Evolutionary conservation across 495 filamentous ascomycete genomes (phyloP).

Genomic region (Penicillium soppii): DNA sequence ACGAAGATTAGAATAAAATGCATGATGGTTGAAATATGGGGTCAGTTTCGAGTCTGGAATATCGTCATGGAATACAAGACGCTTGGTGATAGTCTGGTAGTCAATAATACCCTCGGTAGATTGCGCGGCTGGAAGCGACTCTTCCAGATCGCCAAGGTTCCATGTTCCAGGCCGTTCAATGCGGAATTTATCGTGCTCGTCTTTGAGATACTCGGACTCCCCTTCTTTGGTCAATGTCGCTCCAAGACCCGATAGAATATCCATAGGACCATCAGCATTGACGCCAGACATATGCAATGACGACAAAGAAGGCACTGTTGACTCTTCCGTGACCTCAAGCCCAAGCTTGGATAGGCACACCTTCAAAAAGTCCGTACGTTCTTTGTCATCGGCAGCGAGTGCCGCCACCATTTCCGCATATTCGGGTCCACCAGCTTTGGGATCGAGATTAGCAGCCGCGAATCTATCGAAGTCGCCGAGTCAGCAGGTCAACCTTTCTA

Average conservation of each 20-base stretch:
- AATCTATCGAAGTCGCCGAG: slow-evolving; percentile 67
- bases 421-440: slow-evolving; percentile 56
- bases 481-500: slow-evolving; percentile 4
- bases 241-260: slow-evolving; percentile 64
- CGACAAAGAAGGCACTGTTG: slow-evolving; percentile 77
- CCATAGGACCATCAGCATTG: slow-evolving; percentile 59
- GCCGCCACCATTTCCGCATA: slow-evolving; percentile 68
- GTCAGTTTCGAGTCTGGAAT: slow-evolving; percentile 73
- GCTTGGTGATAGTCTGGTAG: slow-evolving; percentile 72
- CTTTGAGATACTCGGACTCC: slow-evolving; percentile 73
- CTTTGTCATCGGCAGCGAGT: slow-evolving; percentile 67
- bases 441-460: slow-evolving; percentile 73
- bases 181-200: slow-evolving; percentile 82
- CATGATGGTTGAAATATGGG: slow-evolving; percentile 83
- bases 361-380: slow-evolving; percentile 74
- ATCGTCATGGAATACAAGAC: slow-evolving; percentile 65
- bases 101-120: slow-evolving; percentile 63
- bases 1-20: slow-evolving; percentile 71
- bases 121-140: slow-evolving; percentile 44
- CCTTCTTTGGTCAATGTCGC: slow-evolving; percentile 66
- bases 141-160: slow-evolving; percentile 56
- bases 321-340: slow-evolving; percentile 68
- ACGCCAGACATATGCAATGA: slow-evolving; percentile 79
- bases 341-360: slow-evolving; percentile 82
- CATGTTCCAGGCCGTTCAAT: slow-evolving; percentile 64